These are phyloP conservation scores for Saprolegnia diclina DNA, from an alignment of 352 stramenopile genomes.

Conservation along the genomic window DNA sequence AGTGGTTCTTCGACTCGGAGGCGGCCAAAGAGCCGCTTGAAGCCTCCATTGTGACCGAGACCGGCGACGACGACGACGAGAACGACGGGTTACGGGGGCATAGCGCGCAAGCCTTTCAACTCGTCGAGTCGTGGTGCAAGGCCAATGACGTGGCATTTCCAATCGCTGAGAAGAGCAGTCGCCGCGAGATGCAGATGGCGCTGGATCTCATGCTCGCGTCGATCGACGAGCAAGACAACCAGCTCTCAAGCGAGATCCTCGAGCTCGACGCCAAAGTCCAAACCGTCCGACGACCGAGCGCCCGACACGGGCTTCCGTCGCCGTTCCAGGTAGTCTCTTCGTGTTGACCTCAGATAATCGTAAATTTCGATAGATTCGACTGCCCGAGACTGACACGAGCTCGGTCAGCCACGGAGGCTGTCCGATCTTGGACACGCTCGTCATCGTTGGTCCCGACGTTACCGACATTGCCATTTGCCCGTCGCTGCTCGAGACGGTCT, in stretches of 20 bases:
- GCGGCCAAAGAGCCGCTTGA: not conserved
- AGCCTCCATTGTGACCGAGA: not conserved
- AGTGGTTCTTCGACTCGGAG: slow-evolving; percentile 1
- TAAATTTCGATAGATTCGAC: slow-evolving; percentile 1
- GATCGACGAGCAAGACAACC: slow-evolving; percentile 26
- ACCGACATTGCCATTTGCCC: slow-evolving; percentile 18
- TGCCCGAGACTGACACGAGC: not conserved
- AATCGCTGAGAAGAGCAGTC: not conserved
- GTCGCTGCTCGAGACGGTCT: not conserved
- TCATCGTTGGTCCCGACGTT: slow-evolving; percentile 15
- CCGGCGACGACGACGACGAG: not conserved
- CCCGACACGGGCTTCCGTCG: not conserved
- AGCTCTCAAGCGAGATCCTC: slow-evolving; percentile 20
- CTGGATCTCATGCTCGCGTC: slow-evolving; percentile 11
- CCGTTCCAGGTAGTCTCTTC: not conserved
- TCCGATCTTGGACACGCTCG: slow-evolving; percentile 12
- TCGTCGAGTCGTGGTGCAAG: slow-evolving; percentile 17
- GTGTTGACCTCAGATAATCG: no score
- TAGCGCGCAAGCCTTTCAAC: not conserved
- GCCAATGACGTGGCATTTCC: not conserved
- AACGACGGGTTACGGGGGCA: not conserved
- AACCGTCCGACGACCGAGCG: not conserved
- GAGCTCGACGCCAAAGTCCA: slow-evolving; percentile 1
- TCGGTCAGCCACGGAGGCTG: not conserved
- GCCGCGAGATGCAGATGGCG: not conserved